Conservation (phyloP, 1,284 basidiomycete species). For the Ceratobasidium sp. region DNA sequence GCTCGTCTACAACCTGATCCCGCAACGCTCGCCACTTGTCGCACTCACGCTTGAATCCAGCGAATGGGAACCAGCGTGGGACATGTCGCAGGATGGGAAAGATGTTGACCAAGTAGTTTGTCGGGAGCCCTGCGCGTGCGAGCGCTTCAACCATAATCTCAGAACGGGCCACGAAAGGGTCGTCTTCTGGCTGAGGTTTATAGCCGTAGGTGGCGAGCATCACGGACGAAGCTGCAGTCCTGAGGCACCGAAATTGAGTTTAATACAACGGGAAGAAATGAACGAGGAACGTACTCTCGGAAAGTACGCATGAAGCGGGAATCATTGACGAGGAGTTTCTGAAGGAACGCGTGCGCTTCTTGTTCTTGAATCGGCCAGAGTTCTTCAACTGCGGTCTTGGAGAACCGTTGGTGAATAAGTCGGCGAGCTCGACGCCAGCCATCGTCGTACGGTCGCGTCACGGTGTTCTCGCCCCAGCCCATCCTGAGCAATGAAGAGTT, state of each 20-base stretch:
- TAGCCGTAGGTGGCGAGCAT: conserved; percentile 38
- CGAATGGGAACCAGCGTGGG: conserved; percentile 45
- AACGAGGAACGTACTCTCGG: conserved; percentile 35
- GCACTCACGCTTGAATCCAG: conserved; percentile 46
- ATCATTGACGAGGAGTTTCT: conserved; percentile 28
- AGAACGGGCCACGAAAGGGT: conserved; percentile 40
- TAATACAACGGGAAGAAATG: no score
- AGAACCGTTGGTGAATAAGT: conserved; percentile 38
- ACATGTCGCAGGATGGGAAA: conserved; percentile 37
- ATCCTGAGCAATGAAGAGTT: conserved; percentile 1
- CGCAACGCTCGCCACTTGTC: conserved; percentile 35
- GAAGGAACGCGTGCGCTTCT: conserved; percentile 28
- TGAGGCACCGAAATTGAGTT: no score
- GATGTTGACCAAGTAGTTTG: conserved; percentile 39
- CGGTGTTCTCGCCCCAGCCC: conserved; percentile 41
- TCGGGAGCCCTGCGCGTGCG: conserved; percentile 30
- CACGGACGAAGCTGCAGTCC: conserved; percentile 37
- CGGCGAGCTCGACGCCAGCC: conserved; percentile 35
- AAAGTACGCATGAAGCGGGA: conserved; percentile 38
- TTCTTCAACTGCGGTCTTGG: conserved; percentile 37
- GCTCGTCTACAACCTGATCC: conserved; percentile 37
- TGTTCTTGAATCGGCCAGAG: conserved; percentile 35
- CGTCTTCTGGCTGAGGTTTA: conserved; percentile 28
- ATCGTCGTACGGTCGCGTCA: conserved; percentile 36
- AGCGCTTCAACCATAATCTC: conserved; percentile 41